Evolutionary conservation across 2,329 filamentous ascomycete genomes (phyloP).

Genomic region (Neonectria hederae): DNA sequence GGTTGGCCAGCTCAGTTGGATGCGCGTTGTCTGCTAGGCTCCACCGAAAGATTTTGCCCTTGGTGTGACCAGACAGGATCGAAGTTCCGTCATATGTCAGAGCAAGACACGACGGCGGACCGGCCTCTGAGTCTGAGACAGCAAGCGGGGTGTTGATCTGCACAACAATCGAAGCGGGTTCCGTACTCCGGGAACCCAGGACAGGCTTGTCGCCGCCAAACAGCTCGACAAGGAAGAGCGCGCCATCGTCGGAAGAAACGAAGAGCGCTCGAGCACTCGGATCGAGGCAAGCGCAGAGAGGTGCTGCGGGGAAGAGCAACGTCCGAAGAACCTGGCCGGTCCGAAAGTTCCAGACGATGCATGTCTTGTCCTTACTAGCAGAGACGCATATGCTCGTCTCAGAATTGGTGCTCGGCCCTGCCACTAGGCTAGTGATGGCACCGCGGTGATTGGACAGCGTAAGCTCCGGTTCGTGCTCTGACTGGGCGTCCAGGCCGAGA

Average conservation of each 20-base stretch:
- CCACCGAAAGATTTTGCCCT: constrained; percentile 83
- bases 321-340: constrained; percentile 81
- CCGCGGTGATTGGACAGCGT: constrained; percentile 82
- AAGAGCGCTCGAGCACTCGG: constrained; percentile 86
- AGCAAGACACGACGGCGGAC: constrained; percentile 72
- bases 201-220: constrained; percentile 63
- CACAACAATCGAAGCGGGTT: constrained; percentile 66
- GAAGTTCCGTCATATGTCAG: constrained; percentile 85
- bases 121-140: constrained; percentile 68
- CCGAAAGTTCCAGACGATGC: constrained; percentile 92
- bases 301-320: constrained; percentile 78
- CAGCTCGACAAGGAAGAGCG: constrained; percentile 82
- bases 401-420: constrained; percentile 72
- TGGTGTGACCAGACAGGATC: constrained; percentile 82
- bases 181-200: constrained; percentile 61
- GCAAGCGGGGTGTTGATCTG: constrained; percentile 65
- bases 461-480: constrained; percentile 74
- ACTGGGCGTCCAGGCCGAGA: constrained; percentile 66
- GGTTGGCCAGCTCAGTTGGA: constrained; percentile 71
- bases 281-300: constrained; percentile 79
- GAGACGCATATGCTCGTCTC: constrained; percentile 86
- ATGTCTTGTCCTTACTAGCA: constrained; percentile 84
- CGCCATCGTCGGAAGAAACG: constrained; percentile 81
- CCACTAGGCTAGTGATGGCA: constrained; percentile 71
- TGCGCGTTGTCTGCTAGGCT: constrained; percentile 77